Evolutionary conservation across 495 filamentous ascomycete genomes (phyloP).

Genomic region (Xylaria palmicola): DNA sequence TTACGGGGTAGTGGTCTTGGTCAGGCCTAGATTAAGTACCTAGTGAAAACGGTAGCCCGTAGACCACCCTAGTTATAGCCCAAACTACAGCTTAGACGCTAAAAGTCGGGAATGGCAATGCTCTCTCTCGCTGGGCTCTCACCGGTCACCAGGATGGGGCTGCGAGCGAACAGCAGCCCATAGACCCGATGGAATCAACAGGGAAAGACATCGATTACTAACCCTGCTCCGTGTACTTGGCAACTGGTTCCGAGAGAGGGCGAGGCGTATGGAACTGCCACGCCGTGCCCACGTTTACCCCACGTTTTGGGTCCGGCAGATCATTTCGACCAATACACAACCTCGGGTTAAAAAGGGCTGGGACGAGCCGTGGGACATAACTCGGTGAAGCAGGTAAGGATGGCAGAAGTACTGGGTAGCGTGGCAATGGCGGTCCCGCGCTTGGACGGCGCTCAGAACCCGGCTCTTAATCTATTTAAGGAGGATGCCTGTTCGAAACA

Average conservation of each 20-base stretch:
- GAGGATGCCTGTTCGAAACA: background rate
- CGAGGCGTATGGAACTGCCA: conserved; percentile 3
- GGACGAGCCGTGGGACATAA: background rate
- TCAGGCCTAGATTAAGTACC: too few species aligned
- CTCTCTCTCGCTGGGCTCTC: too few species aligned
- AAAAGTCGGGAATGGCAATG: too few species aligned
- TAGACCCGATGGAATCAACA: background rate
- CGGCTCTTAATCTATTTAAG: background rate
- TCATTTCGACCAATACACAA: conserved; percentile 23
- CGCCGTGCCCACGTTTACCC: conserved; percentile 18
- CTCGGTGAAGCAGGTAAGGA: background rate
- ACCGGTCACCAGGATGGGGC: background rate
- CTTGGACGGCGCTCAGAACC: background rate
- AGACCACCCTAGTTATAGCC: too few species aligned
- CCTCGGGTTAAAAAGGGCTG: conserved; percentile 26
- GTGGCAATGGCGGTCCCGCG: background rate
- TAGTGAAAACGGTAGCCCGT: too few species aligned
- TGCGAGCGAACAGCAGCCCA: background rate
- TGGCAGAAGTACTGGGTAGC: background rate
- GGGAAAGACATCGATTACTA: background rate
- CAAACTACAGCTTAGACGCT: too few species aligned
- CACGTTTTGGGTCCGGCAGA: conserved; percentile 30
- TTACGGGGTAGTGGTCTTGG: too few species aligned
- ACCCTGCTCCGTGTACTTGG: background rate
- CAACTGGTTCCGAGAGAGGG: background rate